Conservation (phyloP, 306 rosid species). For the Begonia fuchsioides region DNA sequence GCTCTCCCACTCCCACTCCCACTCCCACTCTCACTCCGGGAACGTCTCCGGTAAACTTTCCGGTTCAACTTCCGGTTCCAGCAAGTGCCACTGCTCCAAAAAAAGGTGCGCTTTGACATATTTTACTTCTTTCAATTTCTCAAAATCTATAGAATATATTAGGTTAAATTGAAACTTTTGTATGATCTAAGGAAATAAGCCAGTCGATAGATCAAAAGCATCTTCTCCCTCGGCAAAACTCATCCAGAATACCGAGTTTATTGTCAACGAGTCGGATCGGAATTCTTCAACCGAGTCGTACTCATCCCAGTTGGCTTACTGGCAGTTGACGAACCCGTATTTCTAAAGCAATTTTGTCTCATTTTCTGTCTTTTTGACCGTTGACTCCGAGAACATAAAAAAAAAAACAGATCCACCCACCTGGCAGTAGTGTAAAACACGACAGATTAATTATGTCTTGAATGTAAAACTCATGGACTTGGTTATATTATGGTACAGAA, state of each 20-base stretch:
- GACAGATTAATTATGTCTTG: no score
- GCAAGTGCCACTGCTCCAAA: slow-evolving; percentile 78
- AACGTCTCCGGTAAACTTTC: slow-evolving; percentile 41
- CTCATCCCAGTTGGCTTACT: not conserved
- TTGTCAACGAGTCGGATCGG: slow-evolving; percentile 37
- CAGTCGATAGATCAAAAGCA: no score
- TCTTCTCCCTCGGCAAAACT: no score
- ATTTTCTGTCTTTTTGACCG: not conserved
- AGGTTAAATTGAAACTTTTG: not conserved
- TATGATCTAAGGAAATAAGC: no score
- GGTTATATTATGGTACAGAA: slow-evolving; percentile 24
- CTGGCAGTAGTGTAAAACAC: no score
- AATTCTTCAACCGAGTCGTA: not conserved
- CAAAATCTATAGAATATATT: not conserved
- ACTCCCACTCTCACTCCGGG: slow-evolving; percentile 51
- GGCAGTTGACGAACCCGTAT: no score
- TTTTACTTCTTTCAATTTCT: not conserved
- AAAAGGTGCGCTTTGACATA: slow-evolving; percentile 37
- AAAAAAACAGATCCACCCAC: not conserved
- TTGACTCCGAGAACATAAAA: not conserved
- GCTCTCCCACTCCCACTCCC: no score
- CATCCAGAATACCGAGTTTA: not conserved
- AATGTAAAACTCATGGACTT: not conserved
- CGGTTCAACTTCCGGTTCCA: slow-evolving; percentile 33
- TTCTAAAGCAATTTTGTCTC: slow-evolving; percentile 9